Evolutionary conservation across 2,329 filamentous ascomycete species (phyloP), one percentile per base, ranked within the genome.

Genomic region (Pestalotiopsis sp.): DNA sequence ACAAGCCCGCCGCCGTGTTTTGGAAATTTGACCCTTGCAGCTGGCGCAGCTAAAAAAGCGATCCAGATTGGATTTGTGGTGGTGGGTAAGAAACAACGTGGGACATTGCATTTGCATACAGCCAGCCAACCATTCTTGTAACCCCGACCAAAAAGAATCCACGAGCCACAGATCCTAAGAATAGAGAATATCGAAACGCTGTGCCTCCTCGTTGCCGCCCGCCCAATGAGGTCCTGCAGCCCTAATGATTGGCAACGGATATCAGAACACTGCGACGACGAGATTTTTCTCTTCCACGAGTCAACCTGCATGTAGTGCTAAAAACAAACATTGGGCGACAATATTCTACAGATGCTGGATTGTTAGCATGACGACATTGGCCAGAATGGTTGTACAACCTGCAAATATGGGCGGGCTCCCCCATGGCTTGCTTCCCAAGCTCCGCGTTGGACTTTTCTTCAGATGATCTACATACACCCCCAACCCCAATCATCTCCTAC

Each of bases 121-220:
- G 65, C 27, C 49, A 20, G 52, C 27, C 20, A 65, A 67, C 27
- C 49, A 20, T 61, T 36, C 20, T 36, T 36, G 52, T 31, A 23
- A 59, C 36, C 60, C 31, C 31, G 31, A 36, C 31, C 31, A 36
- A 36, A 57, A 41, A 68, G 64, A 45, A 52, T n/a, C 45, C 45
- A 52, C n/a, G 45, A 52, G 45, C 45, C 17, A 52, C 45, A 52
- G 45, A 7, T 52, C 67, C 68, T 66, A 70, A 68, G 63, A 71
- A 71, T 70, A 71, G 70, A 52, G 57, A 58, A 60, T 67, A 65
- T 64, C 57, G 58, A 67, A 68, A 65, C 57, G 68, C 68, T 60
- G 70, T 71, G 64, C 67, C 70, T 65, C 70, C 27, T 66, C 41
- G 41, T 52, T 52, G 45, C 45, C 60, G 67, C 68, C 13, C 23